Evolutionary conservation across 345 rosid genomes (phyloP).

Genomic region (Eucalyptus tenuipes): DNA sequence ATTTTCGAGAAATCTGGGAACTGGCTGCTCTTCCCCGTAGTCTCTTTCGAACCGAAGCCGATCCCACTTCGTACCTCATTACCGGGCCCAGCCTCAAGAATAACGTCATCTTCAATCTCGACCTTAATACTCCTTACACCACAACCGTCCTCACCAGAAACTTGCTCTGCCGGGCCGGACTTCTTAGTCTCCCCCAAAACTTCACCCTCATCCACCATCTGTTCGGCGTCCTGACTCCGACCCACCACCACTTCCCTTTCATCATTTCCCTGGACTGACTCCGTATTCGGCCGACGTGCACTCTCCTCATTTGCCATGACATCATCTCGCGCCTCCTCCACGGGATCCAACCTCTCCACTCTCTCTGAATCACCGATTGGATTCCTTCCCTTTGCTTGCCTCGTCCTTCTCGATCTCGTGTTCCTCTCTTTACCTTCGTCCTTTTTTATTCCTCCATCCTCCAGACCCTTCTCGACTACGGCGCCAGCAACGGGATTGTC

Average conservation of each 20-base stretch:
- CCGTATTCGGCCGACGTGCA: background rate
- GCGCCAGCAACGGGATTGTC: background rate
- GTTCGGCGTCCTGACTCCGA: background rate
- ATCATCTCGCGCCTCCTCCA: background rate
- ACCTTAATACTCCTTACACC: background rate
- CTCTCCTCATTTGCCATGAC: background rate
- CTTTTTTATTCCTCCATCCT: conserved; percentile 3
- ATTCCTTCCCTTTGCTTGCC: background rate
- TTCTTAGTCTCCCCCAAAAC: background rate
- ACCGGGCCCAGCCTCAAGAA: background rate
- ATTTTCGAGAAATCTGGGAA: conserved; percentile 27
- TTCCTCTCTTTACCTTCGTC: background rate
- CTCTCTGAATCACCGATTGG: background rate
- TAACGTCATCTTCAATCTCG: background rate
- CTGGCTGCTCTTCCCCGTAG: background rate
- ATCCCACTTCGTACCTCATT: background rate
- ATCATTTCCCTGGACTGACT: background rate
- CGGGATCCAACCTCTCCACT: background rate
- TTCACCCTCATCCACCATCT: background rate
- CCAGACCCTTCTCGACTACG: background rate
- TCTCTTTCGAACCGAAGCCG: background rate
- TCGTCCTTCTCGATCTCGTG: background rate
- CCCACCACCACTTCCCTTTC: background rate
- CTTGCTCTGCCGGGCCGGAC: background rate
- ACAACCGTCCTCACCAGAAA: background rate